Base-by-base conservation (phyloP, 352 stramenopile genomes). In the Globisporangium alternatum region DNA sequence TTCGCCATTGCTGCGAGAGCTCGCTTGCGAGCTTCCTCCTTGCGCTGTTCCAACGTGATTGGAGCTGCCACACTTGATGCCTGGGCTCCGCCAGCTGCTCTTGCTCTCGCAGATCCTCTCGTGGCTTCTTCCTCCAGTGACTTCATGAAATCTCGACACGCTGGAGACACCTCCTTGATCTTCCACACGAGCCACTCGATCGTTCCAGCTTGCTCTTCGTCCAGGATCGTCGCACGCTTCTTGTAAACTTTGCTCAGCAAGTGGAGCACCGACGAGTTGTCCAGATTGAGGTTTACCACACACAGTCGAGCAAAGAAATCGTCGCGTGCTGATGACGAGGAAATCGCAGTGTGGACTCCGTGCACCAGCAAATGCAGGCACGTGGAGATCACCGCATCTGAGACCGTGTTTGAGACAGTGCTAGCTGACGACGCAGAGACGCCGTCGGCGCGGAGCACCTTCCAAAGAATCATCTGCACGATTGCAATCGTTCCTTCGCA, bases 331-430 rank as follows among this genome's bases (percentile, higher is more conserved):
- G 45, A 33, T 21, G 31, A 19, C 13, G 62, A 73, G 25, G 56
- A 58, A 21, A 65, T 33, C 19, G 86, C 86, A 10, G 81, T 83
- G 64, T 96, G 81, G 5, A 93, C 73, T 22, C 80, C 86, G 63
- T 92, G 81, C 35, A 93, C 88, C 13, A 96, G 71, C 60, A 96
- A 66, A 56, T 96, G 86, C 31, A 96, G 71, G 13, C 72, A 84
- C 15, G 86, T 96, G 43, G 88, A 95, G 37, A 96, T 83, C 12
- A 96, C 83, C 12, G 86, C 86, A 61, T 95, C 88, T 3, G 86
- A 94, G 0, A 94, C 80, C 7, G 68, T 71, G 37, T 76, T 83
- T 13, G 51, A 59, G 5, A 66, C 59, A 22, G 19, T 60, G n/a
- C 39, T 68, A 25, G 43, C 37, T 49, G 35, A 64, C 31, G 39